Evolutionary conservation across 2,329 filamentous ascomycete species (phyloP).

Genomic region (Colletotrichum neosansevieriae): DNA sequence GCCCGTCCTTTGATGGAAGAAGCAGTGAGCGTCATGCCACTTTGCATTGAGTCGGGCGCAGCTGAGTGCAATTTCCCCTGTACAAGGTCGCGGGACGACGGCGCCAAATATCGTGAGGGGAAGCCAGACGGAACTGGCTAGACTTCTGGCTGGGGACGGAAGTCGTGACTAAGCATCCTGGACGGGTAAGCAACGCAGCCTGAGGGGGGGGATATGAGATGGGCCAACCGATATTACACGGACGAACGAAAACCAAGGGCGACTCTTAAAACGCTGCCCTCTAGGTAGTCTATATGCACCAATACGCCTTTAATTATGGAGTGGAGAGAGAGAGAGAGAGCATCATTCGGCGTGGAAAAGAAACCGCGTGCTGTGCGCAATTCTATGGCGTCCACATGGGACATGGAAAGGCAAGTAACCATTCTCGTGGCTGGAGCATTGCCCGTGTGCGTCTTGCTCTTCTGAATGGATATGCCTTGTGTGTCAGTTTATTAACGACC

Average conservation of each 20-base stretch:
- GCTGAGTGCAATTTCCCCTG: slow-evolving; percentile 36
- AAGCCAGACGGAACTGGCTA: not conserved
- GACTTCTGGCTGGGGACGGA: not conserved
- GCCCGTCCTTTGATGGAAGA: not conserved
- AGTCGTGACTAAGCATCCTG: slow-evolving; percentile 20
- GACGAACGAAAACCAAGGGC: not conserved
- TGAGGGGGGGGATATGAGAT: not conserved
- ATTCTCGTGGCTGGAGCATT: not conserved
- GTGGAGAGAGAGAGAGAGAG: slow-evolving; percentile 4
- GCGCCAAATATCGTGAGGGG: slow-evolving; percentile 30
- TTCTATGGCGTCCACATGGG: slow-evolving; percentile 14
- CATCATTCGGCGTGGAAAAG: no score
- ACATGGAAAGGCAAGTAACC: slow-evolving; percentile 7
- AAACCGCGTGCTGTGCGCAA: slow-evolving; percentile 13
- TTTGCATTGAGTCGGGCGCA: slow-evolving; percentile 25
- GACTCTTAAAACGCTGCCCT: no score
- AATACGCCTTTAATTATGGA: slow-evolving; percentile 1
- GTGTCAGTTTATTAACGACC: not conserved
- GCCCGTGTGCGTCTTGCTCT: no score
- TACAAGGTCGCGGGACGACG: slow-evolving; percentile 29
- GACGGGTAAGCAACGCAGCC: slow-evolving; percentile 2
- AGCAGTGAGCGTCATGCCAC: not conserved
- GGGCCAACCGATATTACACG: not conserved
- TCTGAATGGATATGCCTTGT: slow-evolving; percentile 1
- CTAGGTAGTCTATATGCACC: not conserved